These are phyloP conservation scores for Niebla homalea DNA, from an alignment of 495 filamentous ascomycete genomes.

Conservation along the genomic window DNA sequence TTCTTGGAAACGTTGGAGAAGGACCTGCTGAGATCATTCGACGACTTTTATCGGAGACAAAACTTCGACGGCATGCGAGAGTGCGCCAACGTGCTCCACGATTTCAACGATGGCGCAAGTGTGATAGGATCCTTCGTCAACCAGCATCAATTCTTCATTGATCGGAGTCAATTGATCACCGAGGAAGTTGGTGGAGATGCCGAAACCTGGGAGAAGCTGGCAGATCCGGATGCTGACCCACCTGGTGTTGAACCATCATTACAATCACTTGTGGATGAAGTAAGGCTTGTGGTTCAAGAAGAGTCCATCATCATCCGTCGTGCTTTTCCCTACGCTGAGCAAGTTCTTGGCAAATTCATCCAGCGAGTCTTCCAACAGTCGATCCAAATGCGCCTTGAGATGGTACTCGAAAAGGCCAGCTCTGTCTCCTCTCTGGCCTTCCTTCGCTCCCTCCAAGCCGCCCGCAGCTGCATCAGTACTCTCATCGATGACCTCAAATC, in stretches of 20 bases:
- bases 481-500: conserved; percentile 86
- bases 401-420: conserved; percentile 89
- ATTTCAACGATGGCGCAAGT: conserved; percentile 90
- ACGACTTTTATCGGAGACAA: conserved; percentile 83
- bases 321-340: conserved; percentile 92
- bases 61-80: conserved; percentile 95
- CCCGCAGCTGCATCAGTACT: conserved; percentile 68
- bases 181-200: conserved; percentile 78
- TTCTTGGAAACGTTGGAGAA: conserved; percentile 94
- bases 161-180: conserved; percentile 73
- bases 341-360: conserved; percentile 79
- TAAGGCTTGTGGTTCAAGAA: conserved; percentile 89
- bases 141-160: conserved; percentile 98
- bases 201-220: conserved; percentile 78
- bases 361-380: conserved; percentile 97
- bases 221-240: conserved; percentile 85
- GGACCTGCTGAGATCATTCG: conserved; percentile 89
- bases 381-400: conserved; percentile 87
- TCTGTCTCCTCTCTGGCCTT: conserved; percentile 85
- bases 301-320: conserved; percentile 91
- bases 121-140: conserved; percentile 95
- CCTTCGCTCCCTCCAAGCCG: conserved; percentile 78
- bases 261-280: conserved; percentile 83
- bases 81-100: conserved; percentile 82
- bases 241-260: conserved; percentile 85